Base-by-base conservation (phyloP, 805 yeast species). In the Isabelozyma gotoi region DNA sequence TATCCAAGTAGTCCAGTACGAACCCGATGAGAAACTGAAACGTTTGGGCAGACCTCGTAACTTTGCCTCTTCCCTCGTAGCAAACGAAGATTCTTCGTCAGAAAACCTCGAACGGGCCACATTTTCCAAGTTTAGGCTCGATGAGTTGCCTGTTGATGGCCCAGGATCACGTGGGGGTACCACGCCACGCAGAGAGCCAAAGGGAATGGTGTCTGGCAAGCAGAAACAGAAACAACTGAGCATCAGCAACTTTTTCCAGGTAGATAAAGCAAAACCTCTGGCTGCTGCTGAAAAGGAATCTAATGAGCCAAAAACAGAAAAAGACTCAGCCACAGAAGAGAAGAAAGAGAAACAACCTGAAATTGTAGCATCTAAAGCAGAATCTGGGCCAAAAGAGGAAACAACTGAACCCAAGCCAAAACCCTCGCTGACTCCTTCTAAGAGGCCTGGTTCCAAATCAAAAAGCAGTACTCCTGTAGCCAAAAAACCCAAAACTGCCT, bases 81-180 rank as follows among this genome's bases (percentile, higher is more conserved):
- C 47, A 2, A 42, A 44, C 19, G 54, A 41, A 21, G 50, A 52
- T 33, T 50, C 57, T 2, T 51, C 67, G 4, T 46, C 59, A 11
- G 48, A 56, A 29, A 68, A 68, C 47, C 55, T 51, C 39, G 62
- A 59, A 19, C 59, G 61, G 40, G 55, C 73, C 2, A 56, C 60
- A 19, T 42, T 62, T 19, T 59, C 68, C 33, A 60, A 59, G 47
- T 68, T 67, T 41, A 46, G 73, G 21, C 53, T 68, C n/a, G 71
- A 67, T 49, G 46, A 53, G 14, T 48, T 51, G 17, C 73, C 73
- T 0, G 45, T 69, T 1, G 66, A 59, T 39, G 73, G 73, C 0
- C 72, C 72, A 1, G 73, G 73, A 3, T 65, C 72, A 8, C 55
- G 73, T 16, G 74, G 74, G 4, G 73, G 74, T 2, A 36, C 43